Percentiles rank a stretch among this genome's conserved stretches.
Evolutionary conservation across 1,284 basidiomycete genomes (phyloP).

Genomic region (Ustilago curta): DNA sequence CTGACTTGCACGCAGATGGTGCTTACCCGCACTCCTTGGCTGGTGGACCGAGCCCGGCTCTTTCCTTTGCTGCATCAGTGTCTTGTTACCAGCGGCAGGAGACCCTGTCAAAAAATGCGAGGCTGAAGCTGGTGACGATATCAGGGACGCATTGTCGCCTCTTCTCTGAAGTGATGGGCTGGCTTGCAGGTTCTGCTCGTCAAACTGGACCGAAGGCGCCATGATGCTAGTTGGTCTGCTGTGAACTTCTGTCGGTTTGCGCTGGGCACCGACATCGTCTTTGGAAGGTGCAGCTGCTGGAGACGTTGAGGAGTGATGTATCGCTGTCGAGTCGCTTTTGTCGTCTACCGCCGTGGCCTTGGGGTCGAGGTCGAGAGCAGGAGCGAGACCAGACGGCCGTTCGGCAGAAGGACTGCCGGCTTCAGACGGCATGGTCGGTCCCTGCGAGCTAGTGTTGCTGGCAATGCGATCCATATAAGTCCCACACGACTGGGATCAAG

Average conservation of each 20-base stretch:
- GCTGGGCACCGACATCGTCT: constrained; percentile 27
- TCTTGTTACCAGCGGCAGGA: constrained; percentile 6
- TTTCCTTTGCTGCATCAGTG: constrained; percentile 9
- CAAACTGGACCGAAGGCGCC: constrained; percentile 49
- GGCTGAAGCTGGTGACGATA: constrained; percentile 26
- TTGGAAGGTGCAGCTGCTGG: constrained; percentile 8
- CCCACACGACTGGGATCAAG: background rate
- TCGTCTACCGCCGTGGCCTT: constrained; percentile 4
- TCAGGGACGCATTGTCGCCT: constrained; percentile 29
- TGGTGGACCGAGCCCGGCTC: constrained; percentile 18
- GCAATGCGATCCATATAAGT: no score
- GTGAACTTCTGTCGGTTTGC: constrained; percentile 23
- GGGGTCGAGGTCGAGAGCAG: constrained; percentile 13
- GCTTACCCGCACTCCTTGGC: constrained; percentile 4
- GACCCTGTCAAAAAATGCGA: constrained; percentile 14
- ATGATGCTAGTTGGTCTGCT: constrained; percentile 31
- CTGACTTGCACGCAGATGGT: constrained; percentile 25
- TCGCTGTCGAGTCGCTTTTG: background rate
- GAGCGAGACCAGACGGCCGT: constrained; percentile 18
- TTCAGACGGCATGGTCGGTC: constrained; percentile 15
- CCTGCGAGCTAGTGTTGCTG: background rate
- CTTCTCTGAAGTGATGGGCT: constrained; percentile 35
- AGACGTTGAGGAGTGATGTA: constrained; percentile 7
- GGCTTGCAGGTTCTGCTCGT: constrained; percentile 46
- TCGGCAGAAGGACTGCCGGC: constrained; percentile 17